Conservation (phyloP, 441 rosid genomes). For the Melastoma candidum region DNA sequence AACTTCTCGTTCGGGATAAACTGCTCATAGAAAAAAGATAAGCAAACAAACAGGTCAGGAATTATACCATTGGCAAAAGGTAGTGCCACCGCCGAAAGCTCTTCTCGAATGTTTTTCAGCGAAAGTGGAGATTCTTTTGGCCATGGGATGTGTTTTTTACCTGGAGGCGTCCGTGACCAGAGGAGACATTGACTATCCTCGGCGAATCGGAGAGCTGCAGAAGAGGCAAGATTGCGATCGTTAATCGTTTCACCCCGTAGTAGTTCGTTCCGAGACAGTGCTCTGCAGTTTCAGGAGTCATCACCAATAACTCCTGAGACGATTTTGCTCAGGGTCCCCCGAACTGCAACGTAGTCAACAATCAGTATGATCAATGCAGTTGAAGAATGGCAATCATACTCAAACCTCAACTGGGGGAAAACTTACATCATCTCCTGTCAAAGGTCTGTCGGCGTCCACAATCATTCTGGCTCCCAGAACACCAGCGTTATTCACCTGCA, state of each 20-base stretch:
- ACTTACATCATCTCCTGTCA: conserved; percentile 2
- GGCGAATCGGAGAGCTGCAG: conserved; percentile 12
- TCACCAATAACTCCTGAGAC: neutral
- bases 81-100: neutral
- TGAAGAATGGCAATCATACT: no score
- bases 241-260: conserved; percentile 10
- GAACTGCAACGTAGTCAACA: neutral
- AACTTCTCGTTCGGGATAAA: neutral
- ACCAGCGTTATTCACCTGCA: conserved; percentile 20
- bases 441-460: neutral
- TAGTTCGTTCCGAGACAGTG: conserved; percentile 13
- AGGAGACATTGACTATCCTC: conserved; percentile 8
- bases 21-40: neutral
- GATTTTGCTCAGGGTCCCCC: neutral
- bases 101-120: neutral
- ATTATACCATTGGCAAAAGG: neutral
- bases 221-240: conserved; percentile 8
- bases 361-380: neutral
- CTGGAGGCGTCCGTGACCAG: conserved; percentile 7
- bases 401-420: neutral
- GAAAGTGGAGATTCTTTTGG: neutral
- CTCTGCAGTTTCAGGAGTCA: conserved; percentile 9
- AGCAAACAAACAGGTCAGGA: neutral
- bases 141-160: conserved; percentile 2
- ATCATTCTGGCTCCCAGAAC: neutral